Conservation (phyloP, 176 grass and related monocot species). For the Alopecurus myosuroides region DNA sequence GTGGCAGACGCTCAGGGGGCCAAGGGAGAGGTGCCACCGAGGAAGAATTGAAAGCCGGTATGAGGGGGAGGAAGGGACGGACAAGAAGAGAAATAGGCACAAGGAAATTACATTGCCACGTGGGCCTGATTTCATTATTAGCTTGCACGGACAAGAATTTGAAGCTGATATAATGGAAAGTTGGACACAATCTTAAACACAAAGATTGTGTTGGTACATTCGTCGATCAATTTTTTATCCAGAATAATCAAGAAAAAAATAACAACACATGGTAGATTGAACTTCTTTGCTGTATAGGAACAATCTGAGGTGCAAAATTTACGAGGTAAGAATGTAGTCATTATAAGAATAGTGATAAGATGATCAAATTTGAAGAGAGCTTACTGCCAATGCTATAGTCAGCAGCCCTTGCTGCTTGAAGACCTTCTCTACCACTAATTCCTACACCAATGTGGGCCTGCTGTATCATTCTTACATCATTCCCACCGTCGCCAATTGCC, state of each 20-base stretch:
- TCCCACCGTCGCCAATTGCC: conserved; percentile 97
- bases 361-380: conserved; percentile 11
- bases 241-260: not conserved
- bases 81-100: not conserved
- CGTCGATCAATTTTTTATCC: not conserved
- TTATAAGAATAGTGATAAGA: not conserved
- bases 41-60: not conserved
- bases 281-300: not conserved
- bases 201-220: not conserved
- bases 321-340: not conserved
- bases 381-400: conserved; percentile 98
- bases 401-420: conserved; percentile 97
- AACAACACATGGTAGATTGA: not conserved
- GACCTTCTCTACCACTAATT: conserved; percentile 95
- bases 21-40: not conserved
- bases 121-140: not conserved
- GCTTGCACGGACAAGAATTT: not conserved
- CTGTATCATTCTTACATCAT: conserved; percentile 99
- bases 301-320: not conserved
- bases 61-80: not conserved
- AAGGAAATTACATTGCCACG: not conserved
- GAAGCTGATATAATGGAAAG: not conserved
- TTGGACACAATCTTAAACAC: not conserved
- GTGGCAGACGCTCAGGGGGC: not conserved
- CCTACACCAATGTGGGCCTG: conserved; percentile 95